These are phyloP conservation scores for Mercurialis annua DNA, from an alignment of 345 rosid species.

Conservation along the genomic window DNA sequence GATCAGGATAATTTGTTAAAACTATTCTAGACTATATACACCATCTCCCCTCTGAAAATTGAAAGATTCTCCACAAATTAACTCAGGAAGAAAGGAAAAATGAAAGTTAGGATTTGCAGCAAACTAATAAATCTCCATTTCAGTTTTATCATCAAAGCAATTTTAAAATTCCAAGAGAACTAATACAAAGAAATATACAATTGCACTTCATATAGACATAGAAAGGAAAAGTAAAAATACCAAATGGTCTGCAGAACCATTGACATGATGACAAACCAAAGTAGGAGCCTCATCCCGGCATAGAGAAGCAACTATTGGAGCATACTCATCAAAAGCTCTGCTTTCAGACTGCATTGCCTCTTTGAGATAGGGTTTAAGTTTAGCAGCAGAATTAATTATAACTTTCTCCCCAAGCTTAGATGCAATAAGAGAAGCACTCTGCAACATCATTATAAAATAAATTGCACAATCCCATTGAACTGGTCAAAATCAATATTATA, in stretches of 20 bases:
- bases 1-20: not conserved
- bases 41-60: conserved; percentile 2
- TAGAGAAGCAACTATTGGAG: conserved; percentile 49
- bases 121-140: not conserved
- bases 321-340: conserved; percentile 49
- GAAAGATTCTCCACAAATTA: not conserved
- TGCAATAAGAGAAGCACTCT: conserved; percentile 53
- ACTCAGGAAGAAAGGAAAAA: not conserved
- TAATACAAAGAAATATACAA: conserved; percentile 8
- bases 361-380: conserved; percentile 52
- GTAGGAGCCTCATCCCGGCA: conserved; percentile 34
- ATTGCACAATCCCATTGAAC: conserved; percentile 10
- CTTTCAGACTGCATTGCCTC: conserved; percentile 43
- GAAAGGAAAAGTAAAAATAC: conserved; percentile 35
- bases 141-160: not conserved
- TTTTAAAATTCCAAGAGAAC: not conserved
- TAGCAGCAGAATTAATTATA: conserved; percentile 47
- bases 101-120: not conserved
- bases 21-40: not conserved
- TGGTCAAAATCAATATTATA: not conserved
- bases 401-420: conserved; percentile 57
- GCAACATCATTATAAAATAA: conserved; percentile 14
- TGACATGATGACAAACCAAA: conserved; percentile 21
- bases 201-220: conserved; percentile 4
- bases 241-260: conserved; percentile 35